Evolutionary conservation across 2,329 filamentous ascomycete species (phyloP).

Genomic region (Zarea fungicola): DNA sequence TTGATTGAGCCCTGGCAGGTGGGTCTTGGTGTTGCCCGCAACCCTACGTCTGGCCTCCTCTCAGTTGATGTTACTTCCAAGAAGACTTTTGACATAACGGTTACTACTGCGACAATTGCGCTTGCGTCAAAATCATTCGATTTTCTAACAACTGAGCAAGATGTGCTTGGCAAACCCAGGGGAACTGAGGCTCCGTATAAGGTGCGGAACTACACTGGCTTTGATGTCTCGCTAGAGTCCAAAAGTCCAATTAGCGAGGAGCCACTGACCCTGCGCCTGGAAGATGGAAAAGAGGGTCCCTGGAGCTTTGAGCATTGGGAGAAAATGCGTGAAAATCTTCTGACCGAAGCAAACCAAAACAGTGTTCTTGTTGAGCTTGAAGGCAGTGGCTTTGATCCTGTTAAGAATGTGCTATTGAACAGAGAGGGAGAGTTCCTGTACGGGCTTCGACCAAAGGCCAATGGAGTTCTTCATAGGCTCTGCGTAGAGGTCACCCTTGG

Average conservation of each 20-base stretch:
- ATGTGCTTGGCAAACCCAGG: slow-evolving; percentile 88
- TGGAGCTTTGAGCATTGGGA: slow-evolving; percentile 98
- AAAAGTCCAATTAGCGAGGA: slow-evolving; percentile 62
- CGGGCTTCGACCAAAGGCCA: slow-evolving; percentile 79
- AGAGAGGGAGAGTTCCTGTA: slow-evolving; percentile 94
- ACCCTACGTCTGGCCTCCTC: slow-evolving; percentile 67
- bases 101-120: slow-evolving; percentile 91
- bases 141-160: slow-evolving; percentile 77
- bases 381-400: slow-evolving; percentile 86
- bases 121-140: slow-evolving; percentile 88
- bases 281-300: slow-evolving; percentile 83
- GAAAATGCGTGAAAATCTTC: slow-evolving; percentile 88
- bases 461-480: slow-evolving; percentile 79
- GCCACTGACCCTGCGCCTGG: slow-evolving; percentile 67
- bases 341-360: slow-evolving; percentile 74
- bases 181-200: slow-evolving; percentile 88
- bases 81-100: slow-evolving; percentile 83
- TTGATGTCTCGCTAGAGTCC: slow-evolving; percentile 78
- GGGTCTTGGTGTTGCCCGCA: slow-evolving; percentile 81
- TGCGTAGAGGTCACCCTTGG: slow-evolving; percentile 89
- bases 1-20: slow-evolving; percentile 93
- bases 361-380: slow-evolving; percentile 80
- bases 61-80: slow-evolving; percentile 83
- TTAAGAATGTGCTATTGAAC: slow-evolving; percentile 83
- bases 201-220: slow-evolving; percentile 93